Base-by-base conservation (phyloP, 1,284 basidiomycete genomes). In the Vanrija sp. region DNA sequence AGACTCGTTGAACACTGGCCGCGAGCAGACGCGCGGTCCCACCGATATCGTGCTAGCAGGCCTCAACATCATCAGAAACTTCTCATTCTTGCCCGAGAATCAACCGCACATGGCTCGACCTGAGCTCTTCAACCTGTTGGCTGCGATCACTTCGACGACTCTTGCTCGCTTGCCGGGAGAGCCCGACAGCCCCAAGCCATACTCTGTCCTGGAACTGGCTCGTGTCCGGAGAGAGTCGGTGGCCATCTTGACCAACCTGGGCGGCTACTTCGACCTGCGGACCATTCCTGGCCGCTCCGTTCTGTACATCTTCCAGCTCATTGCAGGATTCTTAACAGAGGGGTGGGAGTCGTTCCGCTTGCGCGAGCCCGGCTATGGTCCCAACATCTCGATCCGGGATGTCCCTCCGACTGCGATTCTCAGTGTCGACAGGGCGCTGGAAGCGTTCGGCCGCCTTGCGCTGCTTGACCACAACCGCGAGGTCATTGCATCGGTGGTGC, bases 11-110 rank as follows among this genome's bases (percentile, higher is more conserved):
- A 43, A 28, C n/a, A 46, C 49, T 15, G 39, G 44, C 8, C 57
- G 38, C 28, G 65, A 63, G 42, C 48, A 52, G 25, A 67, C 64
- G 1, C 62, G 64, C 14, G 65, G 68, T 10, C 42, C 58, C 40
- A 75, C 73, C 4, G 86, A 88, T 56, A 76, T 86, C 49, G 81
- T 94, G 43, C 80, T 92, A 28, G 79, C 86, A 1, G 80, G 89
- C 43, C 73, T 87, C 46, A 92, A 89, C 68, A 86, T 98, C 63
- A 78, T 98, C 49, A 88, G 91, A 48, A 97, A 96, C 76, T 81
- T 96, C 60, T 85, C 90, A 7, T 79, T 84, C 52, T 79, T 87
- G 59, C 78, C 79, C 5, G 88, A 93, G 56, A 97, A 96, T 67
- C 77, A 81, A 54, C 77, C 78, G 28, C 85, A 83, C 67, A 80